Evolutionary conservation across 257 asterid species (phyloP), one percentile per base, ranked within the genome.

Genomic region (Primulina huaijiensis): DNA sequence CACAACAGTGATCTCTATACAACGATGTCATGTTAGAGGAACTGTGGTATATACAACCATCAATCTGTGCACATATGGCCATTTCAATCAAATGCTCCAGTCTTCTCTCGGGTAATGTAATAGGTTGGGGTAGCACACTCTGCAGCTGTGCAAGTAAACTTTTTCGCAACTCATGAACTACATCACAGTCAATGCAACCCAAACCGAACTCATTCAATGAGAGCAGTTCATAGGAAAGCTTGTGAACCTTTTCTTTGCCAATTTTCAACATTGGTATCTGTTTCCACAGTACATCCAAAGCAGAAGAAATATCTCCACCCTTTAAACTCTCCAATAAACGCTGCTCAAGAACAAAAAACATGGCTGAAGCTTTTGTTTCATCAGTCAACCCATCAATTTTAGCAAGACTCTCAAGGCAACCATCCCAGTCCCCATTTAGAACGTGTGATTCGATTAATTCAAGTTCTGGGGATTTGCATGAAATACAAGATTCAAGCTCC

Each of bases 41-140:
- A 72, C 73, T 83, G 79, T 92, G 98, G 78, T 90, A 84, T 37
- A 64, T 72, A 74, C 97, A 92, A 21, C 76, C 73, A 67, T 88
- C 96, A 61, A 92, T 74, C 86, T 85, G 90, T 7, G 86, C 83
- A 74, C 83, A 58, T 16, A 86, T 65, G 17, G 91, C 90, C 84
- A 80, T 81, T 84, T 92, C 98, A 69, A 90, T 80, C 91, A 88
- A 82, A 74, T 82, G 83, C 76, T 90, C 96, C 79, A 92, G 87
- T 81, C 97, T 87, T 74, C 92, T 80, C 75, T 90, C 89, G 2
- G 98, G 95, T 70, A 92, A 70, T 29, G 86, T 81, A 65, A 88
- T 75, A 4, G 97, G 96, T 4, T 95, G 92, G 7, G 95, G 97
- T 72, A 92, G 80, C 72, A 85, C 80, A 35, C 77, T 79, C 69